These are phyloP conservation scores for Afroboletus lepidellus DNA, from an alignment of 1,284 basidiomycete genomes.

Conservation along the genomic window DNA sequence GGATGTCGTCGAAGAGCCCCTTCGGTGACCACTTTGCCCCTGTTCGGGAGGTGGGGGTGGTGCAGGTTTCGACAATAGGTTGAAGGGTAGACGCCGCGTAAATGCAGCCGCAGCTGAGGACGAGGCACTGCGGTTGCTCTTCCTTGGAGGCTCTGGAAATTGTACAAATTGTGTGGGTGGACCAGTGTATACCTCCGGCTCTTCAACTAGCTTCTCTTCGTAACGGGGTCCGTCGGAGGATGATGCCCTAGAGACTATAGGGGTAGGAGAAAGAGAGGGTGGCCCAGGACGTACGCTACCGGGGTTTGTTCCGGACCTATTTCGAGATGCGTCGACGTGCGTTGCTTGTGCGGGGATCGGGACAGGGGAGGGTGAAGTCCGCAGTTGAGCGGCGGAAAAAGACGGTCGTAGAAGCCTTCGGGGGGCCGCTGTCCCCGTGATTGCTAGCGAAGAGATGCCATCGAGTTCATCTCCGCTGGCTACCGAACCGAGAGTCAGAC, in stretches of 20 bases:
- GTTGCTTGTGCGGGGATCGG: slow-evolving; percentile 35
- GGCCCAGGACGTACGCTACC: slow-evolving; percentile 39
- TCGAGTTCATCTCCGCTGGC: slow-evolving; percentile 54
- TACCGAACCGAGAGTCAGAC: slow-evolving; percentile 46
- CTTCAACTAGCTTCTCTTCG: slow-evolving; percentile 42
- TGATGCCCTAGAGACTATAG: slow-evolving; percentile 47
- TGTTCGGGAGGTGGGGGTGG: slow-evolving; percentile 28
- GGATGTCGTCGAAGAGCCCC: slow-evolving; percentile 33
- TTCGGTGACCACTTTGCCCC: slow-evolving; percentile 27
- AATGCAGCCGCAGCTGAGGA: slow-evolving; percentile 43
- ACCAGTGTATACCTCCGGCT: slow-evolving; percentile 52
- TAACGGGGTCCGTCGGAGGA: slow-evolving; percentile 46
- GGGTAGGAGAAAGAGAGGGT: slow-evolving; percentile 36
- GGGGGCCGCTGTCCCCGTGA: slow-evolving; percentile 56
- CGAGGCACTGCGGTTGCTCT: slow-evolving; percentile 29
- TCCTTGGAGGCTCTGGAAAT: slow-evolving; percentile 63
- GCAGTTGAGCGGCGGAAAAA: slow-evolving; percentile 71
- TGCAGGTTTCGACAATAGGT: slow-evolving; percentile 54
- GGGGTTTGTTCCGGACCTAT: slow-evolving; percentile 69
- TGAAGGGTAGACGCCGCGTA: slow-evolving; percentile 64
- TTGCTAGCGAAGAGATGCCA: slow-evolving; percentile 44
- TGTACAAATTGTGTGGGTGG: slow-evolving; percentile 67
- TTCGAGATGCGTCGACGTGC: slow-evolving; percentile 49
- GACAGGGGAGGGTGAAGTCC: slow-evolving; percentile 45
- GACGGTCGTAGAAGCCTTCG: slow-evolving; percentile 65